These are phyloP conservation scores for Collybia nuda DNA, from an alignment of 768 basidiomycete genomes.

Conservation along the genomic window DNA sequence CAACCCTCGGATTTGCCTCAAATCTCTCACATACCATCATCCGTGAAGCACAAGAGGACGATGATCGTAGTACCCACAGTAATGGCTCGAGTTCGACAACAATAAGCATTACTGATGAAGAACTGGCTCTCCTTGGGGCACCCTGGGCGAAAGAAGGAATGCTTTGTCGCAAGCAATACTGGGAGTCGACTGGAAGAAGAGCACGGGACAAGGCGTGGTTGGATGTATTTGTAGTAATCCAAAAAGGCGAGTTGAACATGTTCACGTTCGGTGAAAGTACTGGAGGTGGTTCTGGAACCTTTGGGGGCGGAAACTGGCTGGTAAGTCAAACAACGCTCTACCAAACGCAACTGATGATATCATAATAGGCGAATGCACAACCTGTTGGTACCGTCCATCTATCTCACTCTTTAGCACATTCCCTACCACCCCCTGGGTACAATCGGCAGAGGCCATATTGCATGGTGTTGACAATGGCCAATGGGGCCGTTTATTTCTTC, in stretches of 20 bases:
- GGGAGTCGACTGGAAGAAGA: slow-evolving; percentile 81
- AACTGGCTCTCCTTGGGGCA: slow-evolving; percentile 90
- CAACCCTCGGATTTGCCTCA: slow-evolving; percentile 94
- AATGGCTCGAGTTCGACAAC: slow-evolving; percentile 65
- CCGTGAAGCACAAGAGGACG: slow-evolving; percentile 90
- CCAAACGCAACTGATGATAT: not conserved
- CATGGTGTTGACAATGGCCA: slow-evolving; percentile 88
- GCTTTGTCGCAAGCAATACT: slow-evolving; percentile 92
- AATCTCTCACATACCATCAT: slow-evolving; percentile 97
- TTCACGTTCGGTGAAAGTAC: slow-evolving; percentile 87
- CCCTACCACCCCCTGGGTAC: slow-evolving; percentile 90
- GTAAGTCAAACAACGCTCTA: slow-evolving; percentile 47
- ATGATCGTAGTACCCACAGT: slow-evolving; percentile 69
- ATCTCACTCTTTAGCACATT: slow-evolving; percentile 84
- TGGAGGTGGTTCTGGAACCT: slow-evolving; percentile 56
- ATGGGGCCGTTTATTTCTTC: slow-evolving; percentile 94
- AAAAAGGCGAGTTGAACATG: slow-evolving; percentile 93
- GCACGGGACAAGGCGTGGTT: slow-evolving; percentile 91
- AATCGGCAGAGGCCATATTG: slow-evolving; percentile 89
- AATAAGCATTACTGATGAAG: slow-evolving; percentile 92
- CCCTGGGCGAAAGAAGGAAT: slow-evolving; percentile 99
- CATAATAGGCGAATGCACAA: slow-evolving; percentile 76
- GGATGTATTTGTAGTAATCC: slow-evolving; percentile 94
- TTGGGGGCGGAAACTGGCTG: slow-evolving; percentile 98
- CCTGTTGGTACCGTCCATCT: slow-evolving; percentile 82